Conservation (phyloP, 208 protist genomes). For the Trypanosoma mega region DNA sequence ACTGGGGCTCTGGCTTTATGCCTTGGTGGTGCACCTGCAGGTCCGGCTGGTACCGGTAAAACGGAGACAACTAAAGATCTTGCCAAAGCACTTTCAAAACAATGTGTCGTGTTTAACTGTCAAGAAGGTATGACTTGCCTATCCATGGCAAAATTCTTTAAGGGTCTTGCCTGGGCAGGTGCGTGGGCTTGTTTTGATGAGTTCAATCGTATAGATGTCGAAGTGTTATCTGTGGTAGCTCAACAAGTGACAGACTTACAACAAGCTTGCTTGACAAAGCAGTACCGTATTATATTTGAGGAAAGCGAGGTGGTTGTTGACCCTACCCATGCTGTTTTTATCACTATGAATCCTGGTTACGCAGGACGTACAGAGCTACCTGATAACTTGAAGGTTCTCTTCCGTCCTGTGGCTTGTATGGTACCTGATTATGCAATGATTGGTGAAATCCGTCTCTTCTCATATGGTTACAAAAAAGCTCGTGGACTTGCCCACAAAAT, state of each 20-base stretch:
- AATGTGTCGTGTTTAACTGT: constrained; percentile 99
- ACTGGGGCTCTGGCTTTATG: constrained; percentile 93
- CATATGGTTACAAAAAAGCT: constrained; percentile 97
- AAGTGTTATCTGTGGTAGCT: constrained; percentile 96
- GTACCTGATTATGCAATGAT: constrained; percentile 99
- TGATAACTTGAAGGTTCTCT: constrained; percentile 98
- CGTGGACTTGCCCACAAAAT: constrained; percentile 95
- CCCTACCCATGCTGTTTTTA: constrained; percentile 95
- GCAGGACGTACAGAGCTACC: constrained; percentile 97
- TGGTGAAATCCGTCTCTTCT: constrained; percentile 97
- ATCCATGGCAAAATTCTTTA: constrained; percentile 98
- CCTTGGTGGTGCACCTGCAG: constrained; percentile 93
- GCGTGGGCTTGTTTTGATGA: constrained; percentile 99
- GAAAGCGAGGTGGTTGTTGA: constrained; percentile 93
- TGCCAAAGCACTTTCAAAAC: constrained; percentile 96
- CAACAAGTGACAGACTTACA: constrained; percentile 97
- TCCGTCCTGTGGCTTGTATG: constrained; percentile 98
- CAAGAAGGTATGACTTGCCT: constrained; percentile 95
- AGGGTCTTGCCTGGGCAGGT: constrained; percentile 95
- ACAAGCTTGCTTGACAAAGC: constrained; percentile 90
- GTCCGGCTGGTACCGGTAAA: constrained; percentile 92
- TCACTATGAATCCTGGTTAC: constrained; percentile 99
- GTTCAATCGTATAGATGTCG: constrained; percentile 99
- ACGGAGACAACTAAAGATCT: constrained; percentile 98
- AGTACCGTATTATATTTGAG: constrained; percentile 94